Evolutionary conservation across 2,329 filamentous ascomycete genomes (phyloP), one percentile per base, ranked within the genome.

Genomic region (Colletotrichum spinosum): DNA sequence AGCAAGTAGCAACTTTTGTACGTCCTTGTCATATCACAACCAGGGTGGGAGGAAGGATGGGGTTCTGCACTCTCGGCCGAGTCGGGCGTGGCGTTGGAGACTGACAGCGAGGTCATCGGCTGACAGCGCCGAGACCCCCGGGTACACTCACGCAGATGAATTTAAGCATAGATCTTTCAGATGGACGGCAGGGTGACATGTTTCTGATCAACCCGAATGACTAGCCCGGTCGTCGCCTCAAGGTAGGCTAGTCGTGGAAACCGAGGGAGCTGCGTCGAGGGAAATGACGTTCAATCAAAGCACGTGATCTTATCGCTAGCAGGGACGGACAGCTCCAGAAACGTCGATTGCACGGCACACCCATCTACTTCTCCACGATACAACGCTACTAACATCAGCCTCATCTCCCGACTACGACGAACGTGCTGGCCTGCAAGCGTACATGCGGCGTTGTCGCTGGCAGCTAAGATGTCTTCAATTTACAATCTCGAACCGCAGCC

Each of bases 401-500:
- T 42, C 48, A 33, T 33, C 38, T 46, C 2, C 39, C 12, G 4
- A 35, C 6, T 13, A 8, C 41, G n/a, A 12, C 25, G 11, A 9
- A 15, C 2, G 9, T 34, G 15, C 25, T 9, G 25, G 15, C 8
- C 35, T 8, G 2, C 38, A 33, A 33, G 42, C 7, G 6, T 13
- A 11, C 11, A 39, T 17, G 38, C 33, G 9, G 12, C 37, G 13
- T 56, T 9, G 39, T 34, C 12, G 37, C 45, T 46, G 49, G 49
- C 35, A 56, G n/a, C 25, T 38, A 69, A 49, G 45, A 97, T 98
- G 95, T 95, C 93, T 62, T 85, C 92, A 49, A 90, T 94, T 63
- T 98, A 98, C 80, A 97, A 97, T 72, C 92, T 97, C 73, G 95
- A 97, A 79, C 95, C 96, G 56, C 93, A 95, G 74, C 93, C 96